Conservation (phyloP, 345 rosid species). For the Salix suchowensis region DNA sequence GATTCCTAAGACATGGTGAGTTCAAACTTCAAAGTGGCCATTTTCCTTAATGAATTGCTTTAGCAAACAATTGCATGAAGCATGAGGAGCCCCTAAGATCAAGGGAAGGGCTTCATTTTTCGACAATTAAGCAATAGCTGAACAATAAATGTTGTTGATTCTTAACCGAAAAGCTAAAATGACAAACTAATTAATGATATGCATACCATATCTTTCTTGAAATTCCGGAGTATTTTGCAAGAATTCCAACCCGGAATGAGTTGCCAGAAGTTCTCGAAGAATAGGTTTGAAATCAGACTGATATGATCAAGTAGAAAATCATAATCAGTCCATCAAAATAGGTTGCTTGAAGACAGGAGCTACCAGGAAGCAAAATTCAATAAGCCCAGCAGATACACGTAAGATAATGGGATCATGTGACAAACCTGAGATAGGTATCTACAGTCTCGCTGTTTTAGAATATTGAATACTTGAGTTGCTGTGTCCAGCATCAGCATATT, state of each 20-base stretch:
- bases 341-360: background rate
- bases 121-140: background rate
- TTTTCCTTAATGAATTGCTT: background rate
- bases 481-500: constrained; percentile 67
- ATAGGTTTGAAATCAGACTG: constrained; percentile 81
- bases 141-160: background rate
- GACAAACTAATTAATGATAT: background rate
- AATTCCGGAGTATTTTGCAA: constrained; percentile 66
- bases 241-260: constrained; percentile 87
- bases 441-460: constrained; percentile 65
- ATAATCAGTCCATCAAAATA: constrained; percentile 4
- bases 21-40: background rate
- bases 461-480: constrained; percentile 56
- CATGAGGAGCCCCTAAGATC: background rate
- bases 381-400: background rate
- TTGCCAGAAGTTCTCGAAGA: constrained; percentile 67
- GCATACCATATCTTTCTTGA: constrained; percentile 88
- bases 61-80: background rate
- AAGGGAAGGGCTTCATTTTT: background rate
- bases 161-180: background rate
- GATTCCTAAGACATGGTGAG: background rate
- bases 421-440: constrained; percentile 76
- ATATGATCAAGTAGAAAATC: constrained; percentile 4
- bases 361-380: constrained; percentile 3
- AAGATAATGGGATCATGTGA: constrained; percentile 1